Percentiles rank a stretch among this genome's conserved stretches.
phyloP scores from a whole-genome alignment of 2,329 filamentous ascomycete species.

The Trichoderma harzianum region DNA sequence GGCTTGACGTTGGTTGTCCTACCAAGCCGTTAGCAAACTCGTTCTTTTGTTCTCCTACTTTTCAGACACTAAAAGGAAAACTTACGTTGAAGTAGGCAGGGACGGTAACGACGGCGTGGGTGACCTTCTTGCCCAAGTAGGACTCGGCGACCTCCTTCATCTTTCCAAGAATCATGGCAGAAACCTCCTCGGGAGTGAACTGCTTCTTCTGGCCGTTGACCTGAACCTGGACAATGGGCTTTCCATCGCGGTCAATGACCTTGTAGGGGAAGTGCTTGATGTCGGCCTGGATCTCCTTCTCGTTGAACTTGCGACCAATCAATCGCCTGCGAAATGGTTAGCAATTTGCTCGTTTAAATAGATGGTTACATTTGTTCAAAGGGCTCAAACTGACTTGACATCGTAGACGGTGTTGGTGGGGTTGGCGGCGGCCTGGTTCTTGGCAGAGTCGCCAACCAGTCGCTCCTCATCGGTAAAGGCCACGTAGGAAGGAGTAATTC shows the following conservation, averaged over 20 bases:
- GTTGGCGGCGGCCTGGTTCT: slow-evolving; percentile 88
- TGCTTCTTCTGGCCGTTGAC: slow-evolving; percentile 62
- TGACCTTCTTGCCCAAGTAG: slow-evolving; percentile 78
- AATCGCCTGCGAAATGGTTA: slow-evolving; percentile 58
- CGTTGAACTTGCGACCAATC: slow-evolving; percentile 78
- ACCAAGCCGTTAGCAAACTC: slow-evolving; percentile 24
- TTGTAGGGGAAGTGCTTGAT: slow-evolving; percentile 99
- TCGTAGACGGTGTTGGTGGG: slow-evolving; percentile 74
- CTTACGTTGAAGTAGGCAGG: slow-evolving; percentile 88
- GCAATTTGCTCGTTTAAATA: not conserved
- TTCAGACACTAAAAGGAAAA: slow-evolving; percentile 5
- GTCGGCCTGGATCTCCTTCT: slow-evolving; percentile 86
- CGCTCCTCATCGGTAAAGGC: slow-evolving; percentile 97
- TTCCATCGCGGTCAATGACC: slow-evolving; percentile 83
- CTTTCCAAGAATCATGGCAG: slow-evolving; percentile 77
- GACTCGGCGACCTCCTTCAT: slow-evolving; percentile 81
- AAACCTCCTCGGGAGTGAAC: slow-evolving; percentile 78
- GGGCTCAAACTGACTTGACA: slow-evolving; percentile 70
- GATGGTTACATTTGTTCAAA: slow-evolving; percentile 15
- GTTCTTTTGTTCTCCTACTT: not conserved
- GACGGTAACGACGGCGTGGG: slow-evolving; percentile 87
- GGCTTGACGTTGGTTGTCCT: slow-evolving; percentile 90
- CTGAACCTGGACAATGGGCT: slow-evolving; percentile 78
- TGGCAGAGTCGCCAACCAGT: slow-evolving; percentile 93
- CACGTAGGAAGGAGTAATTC: slow-evolving; percentile 92